Base-by-base conservation (phyloP, 306 rosid species). In the Herpetospermum pedunculosum region DNA sequence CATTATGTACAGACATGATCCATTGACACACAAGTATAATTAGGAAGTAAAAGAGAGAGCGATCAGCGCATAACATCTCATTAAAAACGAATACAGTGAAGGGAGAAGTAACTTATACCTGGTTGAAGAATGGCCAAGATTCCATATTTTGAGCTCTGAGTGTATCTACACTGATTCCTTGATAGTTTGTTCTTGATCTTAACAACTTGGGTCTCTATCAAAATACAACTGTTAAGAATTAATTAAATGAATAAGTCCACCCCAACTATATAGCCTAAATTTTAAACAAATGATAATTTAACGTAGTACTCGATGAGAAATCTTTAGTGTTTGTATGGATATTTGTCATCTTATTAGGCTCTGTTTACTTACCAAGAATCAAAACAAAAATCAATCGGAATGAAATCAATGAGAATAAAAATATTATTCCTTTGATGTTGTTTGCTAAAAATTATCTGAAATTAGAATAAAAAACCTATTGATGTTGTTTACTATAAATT, bases 81-180 rank as follows among this genome's bases (percentile, higher is more conserved):
- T 19, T 2, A 41, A 48, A 12, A 75, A 26, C 40, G 11, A 18
- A 19, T 32, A 4, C 8, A 59, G 49, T 12, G n/a, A 53, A 8
- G 18, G 9, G n/a, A 49, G 34, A 32, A 10, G 46, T 71, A 38
- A 23, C 69, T 6, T n/a, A 38, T 80, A 84, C 98, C 97, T 92
- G 97, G 84, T 92, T 92, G 75, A 92, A 92, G 83, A 91, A 88
- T 43, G 98, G 98, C 87, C 88, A 30, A 29, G 98, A 88, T 77
- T 92, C 98, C 97, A 90, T 86, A 73, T 92, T 92, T 81, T 92
- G 97, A 65, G 98, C 97, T 75, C 98, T 86, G 70, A 90, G 93
- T 18, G 87, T 86, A 63, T 92, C 97, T 4, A 59, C 81, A 86
- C 84, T 92, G 83, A 92, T 92, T 32, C 92, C 98, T 78, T 90